Conservation (phyloP, 1,284 basidiomycete species). For the Fomitopsis schrenkii region DNA sequence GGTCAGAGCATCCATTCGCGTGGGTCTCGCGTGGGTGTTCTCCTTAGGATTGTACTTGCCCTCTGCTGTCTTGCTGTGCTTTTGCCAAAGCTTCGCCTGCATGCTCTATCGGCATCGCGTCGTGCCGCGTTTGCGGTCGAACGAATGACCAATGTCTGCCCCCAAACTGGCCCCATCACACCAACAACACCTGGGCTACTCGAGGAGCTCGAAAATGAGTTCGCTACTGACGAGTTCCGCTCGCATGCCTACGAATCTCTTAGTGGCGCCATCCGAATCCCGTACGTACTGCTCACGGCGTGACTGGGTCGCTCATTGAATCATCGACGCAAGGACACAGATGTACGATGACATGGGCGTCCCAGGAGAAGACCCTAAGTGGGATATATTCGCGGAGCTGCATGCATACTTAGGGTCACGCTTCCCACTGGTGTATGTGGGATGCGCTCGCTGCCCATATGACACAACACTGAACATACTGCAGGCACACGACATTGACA, state of each 20-base stretch:
- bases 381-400: slow-evolving; percentile 38
- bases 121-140: background rate
- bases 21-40: background rate
- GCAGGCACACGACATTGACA: slow-evolving; percentile 46
- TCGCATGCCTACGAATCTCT: slow-evolving; percentile 36
- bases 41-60: background rate
- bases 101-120: background rate
- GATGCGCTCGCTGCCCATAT: too few relatives aligned
- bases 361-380: slow-evolving; percentile 39
- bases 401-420: slow-evolving; percentile 36
- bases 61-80: background rate
- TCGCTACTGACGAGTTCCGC: slow-evolving; percentile 32
- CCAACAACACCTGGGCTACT: slow-evolving; percentile 26
- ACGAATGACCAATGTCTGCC: slow-evolving; percentile 15
- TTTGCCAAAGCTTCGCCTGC: background rate
- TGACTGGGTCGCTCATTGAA: background rate
- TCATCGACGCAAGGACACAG: slow-evolving; percentile 17
- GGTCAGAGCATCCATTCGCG: background rate
- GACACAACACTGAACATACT: too few relatives aligned
- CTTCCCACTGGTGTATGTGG: slow-evolving; percentile 38
- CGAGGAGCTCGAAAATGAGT: slow-evolving; percentile 30
- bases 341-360: slow-evolving; percentile 25
- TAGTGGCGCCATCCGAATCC: slow-evolving; percentile 40
- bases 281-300: slow-evolving; percentile 26
- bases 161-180: slow-evolving; percentile 23